Evolutionary conservation across 139 green algal species (phyloP), one percentile per base, ranked within the genome.

Genomic region (Asterochloris sp.): DNA sequence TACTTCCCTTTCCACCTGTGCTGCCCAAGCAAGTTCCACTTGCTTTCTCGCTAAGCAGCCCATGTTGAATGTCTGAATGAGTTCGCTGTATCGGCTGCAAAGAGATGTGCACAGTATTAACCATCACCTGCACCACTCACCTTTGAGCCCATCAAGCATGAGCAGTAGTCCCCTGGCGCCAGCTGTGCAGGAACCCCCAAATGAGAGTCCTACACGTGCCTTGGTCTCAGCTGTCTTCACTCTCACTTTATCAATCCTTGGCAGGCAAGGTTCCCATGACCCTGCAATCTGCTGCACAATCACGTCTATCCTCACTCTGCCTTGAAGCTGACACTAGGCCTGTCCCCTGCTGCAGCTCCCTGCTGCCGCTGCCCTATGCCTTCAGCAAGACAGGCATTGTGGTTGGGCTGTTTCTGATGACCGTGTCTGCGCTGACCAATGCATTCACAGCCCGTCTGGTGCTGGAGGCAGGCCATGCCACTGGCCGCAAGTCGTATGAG

Each of bases 321-420:
- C 67, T 21, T 69, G 80, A 75, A 73, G 21, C 54, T 21, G 68
- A 74, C 66, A 83, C 64, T 26, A 85, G 10, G 66, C 80, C 54
- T 73, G 76, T 11, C 73, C 61, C 76, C 23, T 12, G 63, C 61
- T 79, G 83, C 88, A 92, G 89, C 77, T 93, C 90, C 16, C 89
- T 96, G 26, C 85, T 97, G 62, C 93, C 92, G 0, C 73, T 96
- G 11, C 92, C 92, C 1, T 97, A 89, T 84, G 93, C 93, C 19
- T 90, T 96, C 62, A 92, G 84, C 23, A 89, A 91, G 73, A 90
- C 85, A 16, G 94, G 94, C 17, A 68, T 96, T 0, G 27, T 91
- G 0, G 75, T 86, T 2, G 93, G 93, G 15, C 63, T 91, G 2
- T 4, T 88, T 0, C 92, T 88, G 12, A 91, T 92, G 87, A 28